Conservation (phyloP, 306 rosid genomes). For the Malus asiatica region DNA sequence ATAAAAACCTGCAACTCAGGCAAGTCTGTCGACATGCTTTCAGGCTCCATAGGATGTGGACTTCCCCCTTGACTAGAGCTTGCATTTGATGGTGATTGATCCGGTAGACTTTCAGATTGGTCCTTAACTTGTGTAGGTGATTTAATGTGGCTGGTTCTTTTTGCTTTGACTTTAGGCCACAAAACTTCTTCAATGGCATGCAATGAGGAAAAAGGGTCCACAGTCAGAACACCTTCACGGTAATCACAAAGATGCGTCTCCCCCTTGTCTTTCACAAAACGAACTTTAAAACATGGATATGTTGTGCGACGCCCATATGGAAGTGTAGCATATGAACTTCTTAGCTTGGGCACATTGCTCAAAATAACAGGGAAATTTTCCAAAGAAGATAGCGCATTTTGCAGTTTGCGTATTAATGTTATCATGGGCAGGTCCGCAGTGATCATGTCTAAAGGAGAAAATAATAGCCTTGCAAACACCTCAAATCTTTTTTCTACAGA, state of each 20-base stretch:
- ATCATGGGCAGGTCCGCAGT: slow-evolving; percentile 46
- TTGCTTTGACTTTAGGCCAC: slow-evolving; percentile 59
- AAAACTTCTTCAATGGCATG: slow-evolving; percentile 62
- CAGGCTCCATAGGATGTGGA: slow-evolving; percentile 20
- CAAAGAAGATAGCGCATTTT: slow-evolving; percentile 67
- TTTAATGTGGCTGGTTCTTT: slow-evolving; percentile 17
- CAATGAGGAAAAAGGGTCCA: slow-evolving; percentile 77
- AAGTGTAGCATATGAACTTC: slow-evolving; percentile 57
- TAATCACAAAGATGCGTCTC: slow-evolving; percentile 58
- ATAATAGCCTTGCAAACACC: slow-evolving; percentile 57
- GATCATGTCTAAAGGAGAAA: slow-evolving; percentile 34
- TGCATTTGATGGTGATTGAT: slow-evolving; percentile 36
- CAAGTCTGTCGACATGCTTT: slow-evolving; percentile 38
- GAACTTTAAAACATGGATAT: slow-evolving; percentile 68
- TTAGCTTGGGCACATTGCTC: slow-evolving; percentile 47
- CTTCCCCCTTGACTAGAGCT: slow-evolving; percentile 37
- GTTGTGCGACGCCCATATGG: slow-evolving; percentile 54
- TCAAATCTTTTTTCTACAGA: slow-evolving; percentile 70
- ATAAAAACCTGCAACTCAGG: slow-evolving; percentile 48
- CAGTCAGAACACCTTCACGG: slow-evolving; percentile 50
- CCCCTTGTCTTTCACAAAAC: slow-evolving; percentile 62
- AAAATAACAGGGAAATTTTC: slow-evolving; percentile 79
- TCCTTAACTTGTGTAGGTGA: slow-evolving; percentile 27
- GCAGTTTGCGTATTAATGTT: slow-evolving; percentile 57
- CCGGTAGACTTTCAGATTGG: slow-evolving; percentile 45